phyloP scores from a whole-genome alignment of 2,329 filamentous ascomycete species.

The Diaporthe citrichinensis region DNA sequence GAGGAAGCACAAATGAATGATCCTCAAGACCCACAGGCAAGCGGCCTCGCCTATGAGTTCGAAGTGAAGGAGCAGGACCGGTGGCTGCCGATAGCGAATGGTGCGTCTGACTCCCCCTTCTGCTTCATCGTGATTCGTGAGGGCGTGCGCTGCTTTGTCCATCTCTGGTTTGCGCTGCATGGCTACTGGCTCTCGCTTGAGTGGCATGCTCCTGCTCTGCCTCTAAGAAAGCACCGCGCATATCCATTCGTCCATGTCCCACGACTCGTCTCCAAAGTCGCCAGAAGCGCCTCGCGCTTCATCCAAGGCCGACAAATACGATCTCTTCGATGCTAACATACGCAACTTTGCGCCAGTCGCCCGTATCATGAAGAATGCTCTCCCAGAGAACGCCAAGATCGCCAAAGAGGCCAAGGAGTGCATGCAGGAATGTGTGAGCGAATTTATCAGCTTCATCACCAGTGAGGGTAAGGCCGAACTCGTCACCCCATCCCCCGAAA shows the following conservation, averaged over 20 bases:
- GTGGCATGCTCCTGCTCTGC: constrained; percentile 65
- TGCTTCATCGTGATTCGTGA: constrained; percentile 53
- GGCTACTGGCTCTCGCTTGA: constrained; percentile 51
- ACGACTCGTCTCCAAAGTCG: constrained; percentile 68
- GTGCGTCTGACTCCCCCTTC: constrained; percentile 75
- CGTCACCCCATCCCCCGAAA: neutral
- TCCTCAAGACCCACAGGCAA: constrained; percentile 81
- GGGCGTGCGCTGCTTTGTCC: constrained; percentile 48
- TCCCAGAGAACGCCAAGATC: constrained; percentile 99
- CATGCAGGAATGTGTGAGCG: constrained; percentile 99
- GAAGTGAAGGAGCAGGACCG: constrained; percentile 99
- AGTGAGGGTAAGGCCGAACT: constrained; percentile 84
- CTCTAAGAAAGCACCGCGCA: constrained; percentile 54
- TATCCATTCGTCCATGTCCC: constrained; percentile 67
- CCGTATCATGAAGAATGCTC: constrained; percentile 97
- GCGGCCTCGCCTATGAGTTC: constrained; percentile 88
- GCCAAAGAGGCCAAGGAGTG: constrained; percentile 99
- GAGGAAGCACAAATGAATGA: constrained; percentile 97
- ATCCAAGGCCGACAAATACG: constrained; percentile 62
- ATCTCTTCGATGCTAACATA: constrained; percentile 89
- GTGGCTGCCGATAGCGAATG: constrained; percentile 99
- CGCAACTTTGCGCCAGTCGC: constrained; percentile 96
- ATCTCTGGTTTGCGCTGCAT: constrained; percentile 49
- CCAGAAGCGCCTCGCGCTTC: constrained; percentile 61
- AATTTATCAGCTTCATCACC: constrained; percentile 99